Conservation (phyloP, 2,329 filamentous ascomycete species). For the Fusarium torreyae region DNA sequence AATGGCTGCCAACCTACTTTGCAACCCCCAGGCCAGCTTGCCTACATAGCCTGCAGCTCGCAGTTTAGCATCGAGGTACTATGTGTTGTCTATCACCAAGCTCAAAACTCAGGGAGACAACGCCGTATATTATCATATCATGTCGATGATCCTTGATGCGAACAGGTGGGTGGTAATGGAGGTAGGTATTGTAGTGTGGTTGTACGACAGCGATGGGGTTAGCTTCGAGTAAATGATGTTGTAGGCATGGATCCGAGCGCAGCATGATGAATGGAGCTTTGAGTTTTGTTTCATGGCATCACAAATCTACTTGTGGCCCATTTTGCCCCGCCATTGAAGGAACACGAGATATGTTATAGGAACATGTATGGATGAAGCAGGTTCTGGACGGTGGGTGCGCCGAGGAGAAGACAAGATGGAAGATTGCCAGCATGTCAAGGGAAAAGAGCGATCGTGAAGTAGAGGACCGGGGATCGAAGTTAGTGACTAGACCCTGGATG, state of each 20-base stretch:
- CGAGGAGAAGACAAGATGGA: constrained; percentile 3
- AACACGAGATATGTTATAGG: constrained; percentile 18
- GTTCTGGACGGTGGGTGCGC: constrained; percentile 14
- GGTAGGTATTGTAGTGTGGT: constrained; percentile 4
- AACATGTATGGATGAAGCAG: constrained; percentile 12
- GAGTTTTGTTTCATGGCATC: constrained; percentile 12
- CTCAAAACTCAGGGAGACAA: background rate
- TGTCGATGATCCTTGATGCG: constrained; percentile 9
- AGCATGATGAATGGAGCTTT: constrained; percentile 2
- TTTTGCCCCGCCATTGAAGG: constrained; percentile 21
- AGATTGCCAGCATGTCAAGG: background rate
- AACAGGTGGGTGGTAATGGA: constrained; percentile 1
- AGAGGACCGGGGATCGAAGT: background rate
- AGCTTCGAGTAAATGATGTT: constrained; percentile 13
- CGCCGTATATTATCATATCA: background rate
- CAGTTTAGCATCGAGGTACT: constrained; percentile 1
- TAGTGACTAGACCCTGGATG: background rate
- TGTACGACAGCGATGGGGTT: constrained; percentile 4
- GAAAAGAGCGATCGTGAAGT: constrained; percentile 1
- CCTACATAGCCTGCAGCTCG: background rate
- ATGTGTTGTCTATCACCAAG: background rate
- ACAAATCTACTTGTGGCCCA: constrained; percentile 19
- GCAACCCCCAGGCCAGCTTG: background rate
- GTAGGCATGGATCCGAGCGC: constrained; percentile 5
- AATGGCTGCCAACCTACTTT: constrained; percentile 15